phyloP scores from a whole-genome alignment of 768 basidiomycete species.

The Tulasnella calospora region DNA sequence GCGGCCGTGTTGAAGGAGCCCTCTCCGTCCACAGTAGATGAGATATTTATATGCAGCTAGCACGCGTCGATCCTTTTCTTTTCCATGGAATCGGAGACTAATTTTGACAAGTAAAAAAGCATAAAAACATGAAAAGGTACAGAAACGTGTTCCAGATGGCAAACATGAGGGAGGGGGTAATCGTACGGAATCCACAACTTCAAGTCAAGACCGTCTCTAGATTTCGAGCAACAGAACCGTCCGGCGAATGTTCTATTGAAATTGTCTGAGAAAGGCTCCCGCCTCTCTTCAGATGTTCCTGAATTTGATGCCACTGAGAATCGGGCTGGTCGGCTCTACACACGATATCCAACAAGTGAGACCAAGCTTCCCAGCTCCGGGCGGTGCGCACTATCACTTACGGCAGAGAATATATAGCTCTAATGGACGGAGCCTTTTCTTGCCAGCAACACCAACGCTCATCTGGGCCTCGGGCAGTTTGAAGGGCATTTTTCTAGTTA shows the following conservation, averaged over 20 bases:
- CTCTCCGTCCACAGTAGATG: too few relatives aligned
- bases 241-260: neutral
- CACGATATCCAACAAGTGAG: neutral
- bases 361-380: neutral
- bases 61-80: too few relatives aligned
- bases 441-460: neutral
- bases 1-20: too few relatives aligned
- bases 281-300: neutral
- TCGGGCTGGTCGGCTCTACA: neutral
- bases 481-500: neutral
- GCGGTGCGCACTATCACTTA: neutral
- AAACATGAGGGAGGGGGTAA: too few relatives aligned
- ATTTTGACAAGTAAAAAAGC: too few relatives aligned
- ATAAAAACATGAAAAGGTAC: too few relatives aligned
- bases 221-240: neutral
- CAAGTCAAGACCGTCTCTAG: neutral
- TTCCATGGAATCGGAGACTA: too few relatives aligned
- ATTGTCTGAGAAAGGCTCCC: neutral
- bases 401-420: neutral
- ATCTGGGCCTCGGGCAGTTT: neutral
- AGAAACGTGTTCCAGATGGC: neutral
- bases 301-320: neutral
- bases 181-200: neutral
- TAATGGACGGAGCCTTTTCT: neutral
- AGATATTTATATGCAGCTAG: too few relatives aligned